phyloP scores from a whole-genome alignment of 345 rosid genomes.

The Populus simonii region DNA sequence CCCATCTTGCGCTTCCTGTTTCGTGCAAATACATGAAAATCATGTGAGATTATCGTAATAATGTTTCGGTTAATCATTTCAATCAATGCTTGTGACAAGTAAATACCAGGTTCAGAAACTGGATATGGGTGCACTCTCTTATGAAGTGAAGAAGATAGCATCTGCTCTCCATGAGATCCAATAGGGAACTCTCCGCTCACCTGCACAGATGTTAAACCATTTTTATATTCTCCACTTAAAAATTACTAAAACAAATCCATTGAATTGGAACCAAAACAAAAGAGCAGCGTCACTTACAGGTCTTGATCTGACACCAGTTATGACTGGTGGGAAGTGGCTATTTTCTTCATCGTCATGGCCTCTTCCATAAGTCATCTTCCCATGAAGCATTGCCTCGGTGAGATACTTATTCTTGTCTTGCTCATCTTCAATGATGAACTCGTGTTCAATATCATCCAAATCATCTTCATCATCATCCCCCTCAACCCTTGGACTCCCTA shows the following conservation, averaged over 20 bases:
- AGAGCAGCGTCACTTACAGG: slow-evolving; percentile 41
- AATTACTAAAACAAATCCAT: background rate
- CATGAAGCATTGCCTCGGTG: slow-evolving; percentile 87
- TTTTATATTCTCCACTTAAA: background rate
- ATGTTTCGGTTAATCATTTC: background rate
- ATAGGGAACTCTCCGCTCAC: slow-evolving; percentile 90
- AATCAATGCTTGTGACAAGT: background rate
- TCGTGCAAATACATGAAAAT: background rate
- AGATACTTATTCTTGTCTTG: slow-evolving; percentile 59
- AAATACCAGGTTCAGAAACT: slow-evolving; percentile 68
- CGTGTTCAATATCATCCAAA: slow-evolving; percentile 86
- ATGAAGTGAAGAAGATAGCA: slow-evolving; percentile 58
- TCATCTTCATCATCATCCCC: slow-evolving; percentile 99
- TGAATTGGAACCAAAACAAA: background rate
- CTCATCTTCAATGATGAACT: slow-evolving; percentile 82
- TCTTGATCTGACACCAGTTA: slow-evolving; percentile 64
- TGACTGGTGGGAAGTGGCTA: slow-evolving; percentile 62
- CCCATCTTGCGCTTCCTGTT: slow-evolving; percentile 77
- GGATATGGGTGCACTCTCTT: slow-evolving; percentile 93
- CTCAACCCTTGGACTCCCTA: slow-evolving; percentile 90
- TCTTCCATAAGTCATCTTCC: slow-evolving; percentile 97
- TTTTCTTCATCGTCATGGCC: slow-evolving; percentile 85
- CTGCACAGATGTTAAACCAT: slow-evolving; percentile 27
- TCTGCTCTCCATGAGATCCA: slow-evolving; percentile 66
- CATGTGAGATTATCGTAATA: background rate